These are phyloP conservation scores for Solanum hybrid DNA, from an alignment of 305 asterid species.

Conservation along the genomic window DNA sequence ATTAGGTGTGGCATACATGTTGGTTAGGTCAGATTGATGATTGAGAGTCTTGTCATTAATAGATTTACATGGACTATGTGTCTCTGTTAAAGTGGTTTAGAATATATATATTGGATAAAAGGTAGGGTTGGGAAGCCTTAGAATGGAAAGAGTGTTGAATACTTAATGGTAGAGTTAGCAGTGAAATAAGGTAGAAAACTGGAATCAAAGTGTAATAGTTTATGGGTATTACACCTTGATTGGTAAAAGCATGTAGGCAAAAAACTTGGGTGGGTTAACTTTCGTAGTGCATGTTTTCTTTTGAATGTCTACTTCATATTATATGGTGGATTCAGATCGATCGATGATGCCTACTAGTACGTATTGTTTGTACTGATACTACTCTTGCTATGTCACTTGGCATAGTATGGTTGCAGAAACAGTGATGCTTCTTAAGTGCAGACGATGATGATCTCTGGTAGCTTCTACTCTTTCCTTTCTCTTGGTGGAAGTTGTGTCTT, in stretches of 20 bases:
- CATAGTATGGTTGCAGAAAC: background rate
- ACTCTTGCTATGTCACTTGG: background rate
- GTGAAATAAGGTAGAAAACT: background rate
- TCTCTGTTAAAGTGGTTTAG: too few species aligned
- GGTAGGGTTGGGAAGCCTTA: background rate
- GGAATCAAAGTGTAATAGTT: background rate
- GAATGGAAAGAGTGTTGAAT: background rate
- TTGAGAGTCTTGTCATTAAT: too few species aligned
- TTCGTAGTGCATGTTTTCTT: background rate
- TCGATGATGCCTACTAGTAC: too few species aligned
- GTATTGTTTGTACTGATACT: background rate
- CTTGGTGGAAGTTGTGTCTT: background rate
- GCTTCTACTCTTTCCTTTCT: background rate
- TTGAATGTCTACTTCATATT: background rate
- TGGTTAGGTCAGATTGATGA: too few species aligned
- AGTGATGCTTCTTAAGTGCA: background rate
- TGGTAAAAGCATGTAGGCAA: background rate
- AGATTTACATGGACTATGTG: too few species aligned
- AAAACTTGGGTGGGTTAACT: background rate
- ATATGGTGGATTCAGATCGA: background rate
- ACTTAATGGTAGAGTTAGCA: background rate
- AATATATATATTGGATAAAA: too few species aligned
- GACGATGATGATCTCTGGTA: background rate
- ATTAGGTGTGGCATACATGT: too few species aligned
- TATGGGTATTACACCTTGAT: background rate